These are phyloP conservation scores for Fusarium goolgardi DNA, from an alignment of 2,329 filamentous ascomycete species.

Conservation along the genomic window DNA sequence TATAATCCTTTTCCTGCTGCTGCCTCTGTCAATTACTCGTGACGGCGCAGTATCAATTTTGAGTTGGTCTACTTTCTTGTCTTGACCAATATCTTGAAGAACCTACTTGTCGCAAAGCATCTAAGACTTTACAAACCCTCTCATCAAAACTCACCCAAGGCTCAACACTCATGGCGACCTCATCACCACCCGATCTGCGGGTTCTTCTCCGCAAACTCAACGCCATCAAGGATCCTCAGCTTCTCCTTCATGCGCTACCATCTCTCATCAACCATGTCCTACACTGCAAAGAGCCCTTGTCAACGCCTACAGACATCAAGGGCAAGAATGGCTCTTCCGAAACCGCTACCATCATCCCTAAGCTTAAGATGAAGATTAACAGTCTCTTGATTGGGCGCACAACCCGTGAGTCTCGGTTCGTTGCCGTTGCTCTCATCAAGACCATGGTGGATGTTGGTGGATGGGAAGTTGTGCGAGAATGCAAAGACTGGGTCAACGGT, in stretches of 20 bases:
- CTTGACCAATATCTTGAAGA: conserved; percentile 12
- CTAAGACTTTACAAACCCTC: conserved; percentile 8
- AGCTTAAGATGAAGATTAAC: conserved; percentile 81
- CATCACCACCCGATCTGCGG: conserved; percentile 68
- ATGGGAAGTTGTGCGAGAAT: conserved; percentile 81
- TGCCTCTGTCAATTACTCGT: not conserved
- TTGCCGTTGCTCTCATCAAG: conserved; percentile 83
- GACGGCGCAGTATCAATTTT: conserved; percentile 19
- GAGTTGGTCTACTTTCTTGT: conserved; percentile 9
- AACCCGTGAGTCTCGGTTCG: conserved; percentile 76
- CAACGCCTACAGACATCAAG: conserved; percentile 69
- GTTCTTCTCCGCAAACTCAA: conserved; percentile 77
- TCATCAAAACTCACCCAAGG: not conserved
- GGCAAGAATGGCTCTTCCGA: conserved; percentile 73
- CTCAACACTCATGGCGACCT: conserved; percentile 46
- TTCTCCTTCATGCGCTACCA: conserved; percentile 81
- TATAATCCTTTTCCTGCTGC: not conserved
- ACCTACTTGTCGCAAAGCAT: conserved; percentile 29
- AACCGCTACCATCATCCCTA: conserved; percentile 77
- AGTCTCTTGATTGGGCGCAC: conserved; percentile 81
- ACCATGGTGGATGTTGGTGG: conserved; percentile 84
- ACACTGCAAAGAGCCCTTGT: conserved; percentile 70
- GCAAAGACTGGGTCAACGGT: conserved; percentile 80
- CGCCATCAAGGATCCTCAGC: conserved; percentile 75
- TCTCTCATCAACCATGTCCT: conserved; percentile 72